Percentiles rank a stretch among this genome's conserved stretches.
phyloP scores from a whole-genome alignment of 768 basidiomycete species.

The Lepiota brunneoincarnata region DNA sequence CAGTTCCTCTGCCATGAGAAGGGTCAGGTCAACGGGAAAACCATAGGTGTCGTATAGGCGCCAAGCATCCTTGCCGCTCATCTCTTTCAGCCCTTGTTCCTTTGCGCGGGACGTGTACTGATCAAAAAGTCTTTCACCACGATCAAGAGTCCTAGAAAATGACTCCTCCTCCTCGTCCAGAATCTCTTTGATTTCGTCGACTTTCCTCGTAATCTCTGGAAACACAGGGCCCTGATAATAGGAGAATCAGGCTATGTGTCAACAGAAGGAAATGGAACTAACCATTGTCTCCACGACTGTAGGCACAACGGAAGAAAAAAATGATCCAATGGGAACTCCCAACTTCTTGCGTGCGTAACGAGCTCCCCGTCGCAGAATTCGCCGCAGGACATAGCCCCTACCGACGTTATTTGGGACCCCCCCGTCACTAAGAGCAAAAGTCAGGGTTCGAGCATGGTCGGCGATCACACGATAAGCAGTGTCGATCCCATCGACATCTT shows the following conservation, averaged over 20 bases:
- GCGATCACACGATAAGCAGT: conserved; percentile 97
- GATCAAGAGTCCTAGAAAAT: conserved; percentile 94
- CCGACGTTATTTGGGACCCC: conserved; percentile 97
- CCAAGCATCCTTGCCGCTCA: conserved; percentile 95
- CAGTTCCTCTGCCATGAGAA: conserved; percentile 95
- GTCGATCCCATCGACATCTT: conserved; percentile 94
- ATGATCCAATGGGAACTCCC: conserved; percentile 86
- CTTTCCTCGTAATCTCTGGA: conserved; percentile 87
- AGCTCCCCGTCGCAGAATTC: conserved; percentile 92
- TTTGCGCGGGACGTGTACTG: conserved; percentile 73
- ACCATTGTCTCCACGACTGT: conserved; percentile 89
- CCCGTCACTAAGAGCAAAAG: conserved; percentile 94
- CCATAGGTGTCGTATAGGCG: conserved; percentile 97
- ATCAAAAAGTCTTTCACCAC: conserved; percentile 95
- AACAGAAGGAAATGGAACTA: conserved; percentile 17
- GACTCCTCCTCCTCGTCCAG: conserved; percentile 97
- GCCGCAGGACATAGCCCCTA: conserved; percentile 93
- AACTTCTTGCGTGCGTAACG: conserved; percentile 95
- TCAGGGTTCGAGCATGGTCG: conserved; percentile 93
- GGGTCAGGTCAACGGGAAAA: conserved; percentile 95
- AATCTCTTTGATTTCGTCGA: conserved; percentile 87
- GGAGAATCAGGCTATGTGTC: not conserved
- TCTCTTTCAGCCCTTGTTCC: conserved; percentile 57
- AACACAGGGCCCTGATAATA: conserved; percentile 71
- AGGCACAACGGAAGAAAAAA: conserved; percentile 92